phyloP scores from a whole-genome alignment of 768 basidiomycete genomes.

The Leccinum rimulosum region DNA sequence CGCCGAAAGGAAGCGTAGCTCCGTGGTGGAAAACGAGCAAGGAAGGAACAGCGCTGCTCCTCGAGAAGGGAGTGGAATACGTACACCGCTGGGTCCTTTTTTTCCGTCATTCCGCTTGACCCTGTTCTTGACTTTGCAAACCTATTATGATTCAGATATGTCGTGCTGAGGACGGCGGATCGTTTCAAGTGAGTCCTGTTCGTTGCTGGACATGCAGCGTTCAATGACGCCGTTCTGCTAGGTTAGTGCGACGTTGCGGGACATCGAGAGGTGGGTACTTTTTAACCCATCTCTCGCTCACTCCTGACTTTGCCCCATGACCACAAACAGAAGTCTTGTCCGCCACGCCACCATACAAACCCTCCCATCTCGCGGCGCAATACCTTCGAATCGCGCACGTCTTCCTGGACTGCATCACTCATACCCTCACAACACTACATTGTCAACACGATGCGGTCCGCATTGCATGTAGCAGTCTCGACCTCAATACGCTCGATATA shows the following conservation, averaged over 20 bases:
- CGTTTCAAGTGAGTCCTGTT: constrained; percentile 47
- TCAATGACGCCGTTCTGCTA: constrained; percentile 5
- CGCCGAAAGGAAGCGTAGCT: constrained; percentile 64
- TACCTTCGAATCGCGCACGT: constrained; percentile 61
- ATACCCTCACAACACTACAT: constrained; percentile 50
- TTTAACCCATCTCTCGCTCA: not conserved
- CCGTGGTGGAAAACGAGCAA: constrained; percentile 81
- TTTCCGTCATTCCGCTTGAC: not conserved
- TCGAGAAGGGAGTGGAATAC: constrained; percentile 74
- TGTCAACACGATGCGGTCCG: constrained; percentile 68
- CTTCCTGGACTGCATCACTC: constrained; percentile 62
- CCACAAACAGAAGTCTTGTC: constrained; percentile 49
- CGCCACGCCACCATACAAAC: constrained; percentile 71
- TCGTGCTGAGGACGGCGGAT: constrained; percentile 61
- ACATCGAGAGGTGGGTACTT: constrained; percentile 76
- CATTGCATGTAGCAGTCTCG: constrained; percentile 71
- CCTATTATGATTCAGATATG: constrained; percentile 59
- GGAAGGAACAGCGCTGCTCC: constrained; percentile 59
- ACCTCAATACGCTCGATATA: constrained; percentile 69
- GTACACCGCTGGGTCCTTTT: constrained; percentile 31
- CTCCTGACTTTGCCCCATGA: not conserved
- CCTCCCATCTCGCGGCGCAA: constrained; percentile 62
- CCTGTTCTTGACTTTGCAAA: constrained; percentile 9
- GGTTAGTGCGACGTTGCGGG: constrained; percentile 66
- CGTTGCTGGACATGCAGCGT: not conserved